phyloP scores from a whole-genome alignment of 495 filamentous ascomycete species.

The Evansstolkia leycettana region DNA sequence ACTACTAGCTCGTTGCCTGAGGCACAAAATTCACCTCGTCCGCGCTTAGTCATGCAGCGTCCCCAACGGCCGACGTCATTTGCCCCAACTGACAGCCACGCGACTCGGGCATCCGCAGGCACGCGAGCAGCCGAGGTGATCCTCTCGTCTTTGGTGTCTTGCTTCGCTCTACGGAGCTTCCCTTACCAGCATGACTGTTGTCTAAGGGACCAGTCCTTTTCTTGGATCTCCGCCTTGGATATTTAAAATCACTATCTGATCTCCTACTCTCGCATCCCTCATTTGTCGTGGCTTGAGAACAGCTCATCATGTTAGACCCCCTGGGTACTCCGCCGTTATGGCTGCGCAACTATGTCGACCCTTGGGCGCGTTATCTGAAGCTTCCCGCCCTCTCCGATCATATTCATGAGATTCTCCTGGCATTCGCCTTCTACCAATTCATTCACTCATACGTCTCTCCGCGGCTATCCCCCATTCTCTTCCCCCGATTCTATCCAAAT shows the following conservation, averaged over 20 bases:
- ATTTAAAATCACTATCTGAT: background rate
- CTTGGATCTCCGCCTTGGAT: too few species aligned
- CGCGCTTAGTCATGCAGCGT: too few species aligned
- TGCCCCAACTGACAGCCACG: conserved; percentile 3
- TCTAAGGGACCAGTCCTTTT: too few species aligned
- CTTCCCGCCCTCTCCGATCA: conserved; percentile 70
- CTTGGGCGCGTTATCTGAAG: conserved; percentile 35
- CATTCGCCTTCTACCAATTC: conserved; percentile 64
- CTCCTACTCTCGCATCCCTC: conserved; percentile 4
- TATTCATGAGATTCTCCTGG: conserved; percentile 74
- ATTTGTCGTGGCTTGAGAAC: conserved; percentile 3
- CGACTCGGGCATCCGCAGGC: conserved; percentile 9
- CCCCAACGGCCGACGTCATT: conserved; percentile 4
- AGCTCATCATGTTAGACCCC: conserved; percentile 35
- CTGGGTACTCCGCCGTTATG: conserved; percentile 33
- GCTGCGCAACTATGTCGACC: conserved; percentile 27
- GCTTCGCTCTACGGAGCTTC: too few species aligned
- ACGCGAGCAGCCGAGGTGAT: conserved; percentile 9
- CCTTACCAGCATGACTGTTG: too few species aligned
- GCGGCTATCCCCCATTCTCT: conserved; percentile 50
- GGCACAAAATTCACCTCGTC: too few species aligned
- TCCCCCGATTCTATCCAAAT: conserved; percentile 58
- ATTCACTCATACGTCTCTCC: conserved; percentile 68
- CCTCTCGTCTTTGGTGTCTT: background rate
- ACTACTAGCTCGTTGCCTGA: too few species aligned